These are phyloP conservation scores for Amphirosellinia nigrospora DNA, from an alignment of 495 filamentous ascomycete species.

Conservation along the genomic window DNA sequence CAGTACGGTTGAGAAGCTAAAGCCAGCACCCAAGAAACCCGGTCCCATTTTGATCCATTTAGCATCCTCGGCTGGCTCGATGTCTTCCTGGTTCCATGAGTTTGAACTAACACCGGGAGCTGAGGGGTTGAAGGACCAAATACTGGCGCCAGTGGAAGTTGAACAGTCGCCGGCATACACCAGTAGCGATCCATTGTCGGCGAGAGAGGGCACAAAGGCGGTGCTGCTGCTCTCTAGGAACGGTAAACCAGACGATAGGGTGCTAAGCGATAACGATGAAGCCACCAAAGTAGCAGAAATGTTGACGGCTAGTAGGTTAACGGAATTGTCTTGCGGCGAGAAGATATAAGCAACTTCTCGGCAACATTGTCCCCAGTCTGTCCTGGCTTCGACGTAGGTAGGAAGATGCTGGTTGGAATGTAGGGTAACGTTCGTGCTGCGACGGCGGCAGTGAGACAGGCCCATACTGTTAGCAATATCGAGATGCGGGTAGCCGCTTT, in stretches of 20 bases:
- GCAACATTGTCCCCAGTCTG: constrained; percentile 34
- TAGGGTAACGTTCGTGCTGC: constrained; percentile 66
- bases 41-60: constrained; percentile 53
- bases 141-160: constrained; percentile 40
- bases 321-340: constrained; percentile 49
- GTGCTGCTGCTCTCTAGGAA: constrained; percentile 59
- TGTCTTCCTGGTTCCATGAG: constrained; percentile 39
- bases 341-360: constrained; percentile 64
- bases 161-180: constrained; percentile 74
- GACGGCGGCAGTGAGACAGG: constrained; percentile 25
- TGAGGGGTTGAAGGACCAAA: constrained; percentile 47
- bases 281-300: constrained; percentile 61
- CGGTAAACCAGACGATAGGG: constrained; percentile 66
- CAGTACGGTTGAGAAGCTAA: constrained; percentile 68
- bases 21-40: constrained; percentile 68
- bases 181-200: constrained; percentile 68
- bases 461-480: constrained; percentile 30
- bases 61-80: constrained; percentile 28
- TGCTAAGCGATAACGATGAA: constrained; percentile 58
- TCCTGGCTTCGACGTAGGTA: constrained; percentile 56
- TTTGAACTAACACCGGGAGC: constrained; percentile 25
- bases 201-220: constrained; percentile 68
- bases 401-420: constrained; percentile 71
- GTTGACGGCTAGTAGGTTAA: constrained; percentile 68
- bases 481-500: constrained; percentile 33